Evolutionary conservation across 208 protist genomes (phyloP).

Genomic region (Trypanosoma congolense): DNA sequence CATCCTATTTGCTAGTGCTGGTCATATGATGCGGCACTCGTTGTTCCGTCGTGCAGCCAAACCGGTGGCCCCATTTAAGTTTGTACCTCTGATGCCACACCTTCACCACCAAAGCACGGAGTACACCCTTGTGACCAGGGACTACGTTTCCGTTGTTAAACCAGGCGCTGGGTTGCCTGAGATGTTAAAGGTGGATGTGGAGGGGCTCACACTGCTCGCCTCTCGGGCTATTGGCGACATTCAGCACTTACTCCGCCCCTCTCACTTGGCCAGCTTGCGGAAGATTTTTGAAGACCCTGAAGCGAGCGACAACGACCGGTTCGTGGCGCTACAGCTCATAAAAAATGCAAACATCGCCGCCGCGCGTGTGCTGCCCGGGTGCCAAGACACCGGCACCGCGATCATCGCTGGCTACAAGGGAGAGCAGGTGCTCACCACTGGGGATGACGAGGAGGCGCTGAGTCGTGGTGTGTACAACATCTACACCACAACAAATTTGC

Average conservation of each 20-base stretch:
- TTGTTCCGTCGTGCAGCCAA: constrained; percentile 20
- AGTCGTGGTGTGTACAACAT: constrained; percentile 93
- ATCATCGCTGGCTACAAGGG: constrained; percentile 95
- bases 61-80: constrained; percentile 50
- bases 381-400: constrained; percentile 96
- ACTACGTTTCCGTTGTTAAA: constrained; percentile 74
- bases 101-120: constrained; percentile 56
- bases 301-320: constrained; percentile 94
- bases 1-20: too few relatives aligned
- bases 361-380: constrained; percentile 85
- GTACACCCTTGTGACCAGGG: constrained; percentile 82
- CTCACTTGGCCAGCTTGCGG: constrained; percentile 89
- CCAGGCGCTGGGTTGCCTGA: constrained; percentile 55
- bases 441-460: constrained; percentile 90
- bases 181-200: constrained; percentile 86
- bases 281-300: constrained; percentile 95
- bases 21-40: constrained; percentile 37
- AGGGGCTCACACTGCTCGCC: constrained; percentile 85
- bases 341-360: constrained; percentile 96
- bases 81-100: constrained; percentile 71
- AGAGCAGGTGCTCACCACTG: constrained; percentile 92
- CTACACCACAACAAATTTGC: constrained; percentile 93
- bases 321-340: constrained; percentile 95
- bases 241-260: constrained; percentile 91
- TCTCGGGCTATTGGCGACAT: constrained; percentile 90